phyloP scores from a whole-genome alignment of 441 rosid genomes.

The Erysimum cheiri region DNA sequence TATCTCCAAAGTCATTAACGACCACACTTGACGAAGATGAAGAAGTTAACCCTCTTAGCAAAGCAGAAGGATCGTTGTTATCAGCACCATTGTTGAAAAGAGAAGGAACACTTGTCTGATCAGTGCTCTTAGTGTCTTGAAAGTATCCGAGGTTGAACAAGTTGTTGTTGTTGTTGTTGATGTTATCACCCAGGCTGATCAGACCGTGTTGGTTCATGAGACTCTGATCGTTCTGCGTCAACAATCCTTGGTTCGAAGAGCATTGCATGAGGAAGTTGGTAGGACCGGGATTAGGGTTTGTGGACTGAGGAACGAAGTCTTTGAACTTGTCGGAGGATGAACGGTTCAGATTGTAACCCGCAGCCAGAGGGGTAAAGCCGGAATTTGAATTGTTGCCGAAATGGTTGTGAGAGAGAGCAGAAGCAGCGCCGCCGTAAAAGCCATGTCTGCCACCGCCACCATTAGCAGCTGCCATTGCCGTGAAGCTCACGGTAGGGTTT shows the following conservation, averaged over 20 bases:
- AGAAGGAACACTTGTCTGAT: slow-evolving; percentile 39
- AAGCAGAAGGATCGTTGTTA: slow-evolving; percentile 36
- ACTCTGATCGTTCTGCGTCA: slow-evolving; percentile 34
- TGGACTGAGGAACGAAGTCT: slow-evolving; percentile 50
- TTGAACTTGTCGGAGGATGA: slow-evolving; percentile 50
- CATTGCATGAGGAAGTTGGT: slow-evolving; percentile 50
- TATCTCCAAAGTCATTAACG: slow-evolving; percentile 40
- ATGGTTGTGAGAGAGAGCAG: slow-evolving; percentile 35
- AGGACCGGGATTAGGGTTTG: slow-evolving; percentile 40
- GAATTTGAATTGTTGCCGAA: slow-evolving; percentile 35
- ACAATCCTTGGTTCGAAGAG: slow-evolving; percentile 43
- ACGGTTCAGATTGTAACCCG: slow-evolving; percentile 43
- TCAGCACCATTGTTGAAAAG: slow-evolving; percentile 39
- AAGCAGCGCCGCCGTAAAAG: slow-evolving; percentile 52
- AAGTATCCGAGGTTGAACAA: slow-evolving; percentile 41
- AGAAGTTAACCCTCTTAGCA: slow-evolving; percentile 46
- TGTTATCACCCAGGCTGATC: slow-evolving; percentile 42
- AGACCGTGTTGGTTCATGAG: slow-evolving; percentile 48
- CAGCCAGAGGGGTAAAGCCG: slow-evolving; percentile 40
- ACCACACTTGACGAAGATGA: slow-evolving; percentile 39
- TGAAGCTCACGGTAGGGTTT: slow-evolving; percentile 59
- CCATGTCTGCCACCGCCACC: slow-evolving; percentile 44
- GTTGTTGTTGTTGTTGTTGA: slow-evolving; percentile 32
- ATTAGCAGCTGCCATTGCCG: slow-evolving; percentile 47
- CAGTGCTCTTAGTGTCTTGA: slow-evolving; percentile 41